These are phyloP conservation scores for Moringa oleifera DNA, from an alignment of 345 rosid genomes.

Conservation along the genomic window DNA sequence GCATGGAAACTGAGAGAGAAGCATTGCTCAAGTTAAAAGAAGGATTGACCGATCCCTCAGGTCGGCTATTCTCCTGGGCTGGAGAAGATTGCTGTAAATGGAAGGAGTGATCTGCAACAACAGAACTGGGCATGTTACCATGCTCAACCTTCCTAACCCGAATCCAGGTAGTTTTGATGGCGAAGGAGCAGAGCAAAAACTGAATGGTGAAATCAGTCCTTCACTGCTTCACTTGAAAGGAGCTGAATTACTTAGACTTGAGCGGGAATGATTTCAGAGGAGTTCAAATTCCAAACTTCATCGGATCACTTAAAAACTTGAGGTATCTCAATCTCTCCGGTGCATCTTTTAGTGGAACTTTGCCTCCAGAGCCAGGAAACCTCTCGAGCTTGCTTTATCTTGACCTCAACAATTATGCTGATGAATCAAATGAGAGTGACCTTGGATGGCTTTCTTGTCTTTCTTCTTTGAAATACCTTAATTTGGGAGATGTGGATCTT, in stretches of 20 bases:
- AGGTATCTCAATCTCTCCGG: conserved; percentile 23
- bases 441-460: conserved; percentile 23
- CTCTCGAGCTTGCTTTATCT: conserved; percentile 26
- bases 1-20: conserved; percentile 19
- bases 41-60: conserved; percentile 29
- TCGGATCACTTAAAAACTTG: conserved; percentile 19
- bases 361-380: conserved; percentile 26
- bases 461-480: conserved; percentile 18
- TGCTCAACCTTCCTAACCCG: conserved; percentile 33
- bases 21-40: conserved; percentile 38
- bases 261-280: conserved; percentile 22
- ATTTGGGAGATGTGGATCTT: conserved; percentile 16
- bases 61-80: conserved; percentile 38
- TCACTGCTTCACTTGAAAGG: conserved; percentile 18
- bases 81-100: conserved; percentile 48
- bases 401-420: conserved; percentile 2
- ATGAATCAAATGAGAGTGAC: not conserved
- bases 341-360: conserved; percentile 11
- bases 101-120: conserved; percentile 33
- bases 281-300: conserved; percentile 14
- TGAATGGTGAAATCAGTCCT: conserved; percentile 17
- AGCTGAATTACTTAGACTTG: conserved; percentile 19
- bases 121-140: conserved; percentile 24
- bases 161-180: no score
- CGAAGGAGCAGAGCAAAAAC: no score